phyloP scores from a whole-genome alignment of 2,329 filamentous ascomycete genomes.

The Fusarium cyanostomum region DNA sequence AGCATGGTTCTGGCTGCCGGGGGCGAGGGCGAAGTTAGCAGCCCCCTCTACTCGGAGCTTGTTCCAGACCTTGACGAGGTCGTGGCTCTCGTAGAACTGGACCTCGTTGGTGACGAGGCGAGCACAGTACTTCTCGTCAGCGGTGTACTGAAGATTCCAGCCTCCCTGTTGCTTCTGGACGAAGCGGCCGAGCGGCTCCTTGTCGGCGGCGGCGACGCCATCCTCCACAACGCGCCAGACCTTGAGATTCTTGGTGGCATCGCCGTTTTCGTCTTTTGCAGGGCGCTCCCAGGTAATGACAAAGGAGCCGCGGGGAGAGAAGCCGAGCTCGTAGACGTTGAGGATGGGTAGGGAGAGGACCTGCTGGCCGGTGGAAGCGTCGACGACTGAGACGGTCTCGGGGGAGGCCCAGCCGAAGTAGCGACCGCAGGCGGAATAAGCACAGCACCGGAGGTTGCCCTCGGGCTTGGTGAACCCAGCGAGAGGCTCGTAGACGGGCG shows the following conservation, averaged over 20 bases:
- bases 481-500: constrained; percentile 85
- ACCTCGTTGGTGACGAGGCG: constrained; percentile 96
- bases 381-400: constrained; percentile 85
- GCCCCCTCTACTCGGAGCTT: constrained; percentile 94
- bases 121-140: constrained; percentile 92
- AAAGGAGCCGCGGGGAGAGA: constrained; percentile 91
- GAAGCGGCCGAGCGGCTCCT: constrained; percentile 84
- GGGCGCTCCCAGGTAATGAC: constrained; percentile 97
- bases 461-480: constrained; percentile 87
- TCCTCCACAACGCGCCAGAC: constrained; percentile 89
- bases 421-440: constrained; percentile 93
- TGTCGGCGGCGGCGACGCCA: constrained; percentile 66
- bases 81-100: constrained; percentile 91
- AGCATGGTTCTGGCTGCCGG: constrained; percentile 83
- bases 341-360: constrained; percentile 79
- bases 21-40: constrained; percentile 86
- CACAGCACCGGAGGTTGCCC: constrained; percentile 93
- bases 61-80: constrained; percentile 90
- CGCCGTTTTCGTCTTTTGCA: constrained; percentile 89
- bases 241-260: constrained; percentile 96
- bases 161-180: constrained; percentile 96
- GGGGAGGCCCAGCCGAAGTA: constrained; percentile 96
- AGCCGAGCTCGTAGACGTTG: constrained; percentile 93
- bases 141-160: constrained; percentile 97
- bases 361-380: constrained; percentile 78